A percentile compares a stretch with the other conserved stretches of the same genome.
Evolutionary conservation across 305 asterid genomes (phyloP).

Genomic region (Rubia occidens): DNA sequence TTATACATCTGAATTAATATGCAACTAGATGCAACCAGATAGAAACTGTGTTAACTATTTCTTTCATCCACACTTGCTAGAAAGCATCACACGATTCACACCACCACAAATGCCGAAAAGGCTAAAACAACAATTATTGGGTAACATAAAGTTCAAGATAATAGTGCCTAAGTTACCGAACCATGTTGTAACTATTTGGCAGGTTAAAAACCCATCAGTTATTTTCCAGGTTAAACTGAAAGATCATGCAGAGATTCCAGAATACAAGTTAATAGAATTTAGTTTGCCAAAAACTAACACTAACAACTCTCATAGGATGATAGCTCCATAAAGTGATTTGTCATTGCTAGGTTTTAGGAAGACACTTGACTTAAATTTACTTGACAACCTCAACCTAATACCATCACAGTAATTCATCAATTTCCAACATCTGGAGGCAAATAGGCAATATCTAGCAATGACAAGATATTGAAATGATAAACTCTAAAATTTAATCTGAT

Average conservation of each 20-base stretch:
- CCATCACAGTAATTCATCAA: not conserved
- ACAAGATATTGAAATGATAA: not conserved
- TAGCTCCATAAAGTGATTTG: not conserved
- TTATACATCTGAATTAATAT: not conserved
- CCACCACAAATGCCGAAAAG: not conserved
- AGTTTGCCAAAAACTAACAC: not conserved
- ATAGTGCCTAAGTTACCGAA: not conserved
- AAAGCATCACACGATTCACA: not conserved
- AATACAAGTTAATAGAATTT: not conserved
- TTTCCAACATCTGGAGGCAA: not conserved
- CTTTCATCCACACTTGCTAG: not conserved
- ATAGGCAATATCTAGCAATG: not conserved
- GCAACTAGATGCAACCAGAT: not conserved
- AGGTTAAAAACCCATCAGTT: not conserved
- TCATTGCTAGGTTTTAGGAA: not conserved
- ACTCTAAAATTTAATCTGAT: not conserved
- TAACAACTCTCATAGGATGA: not conserved
- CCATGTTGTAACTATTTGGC: not conserved
- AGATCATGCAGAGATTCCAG: not conserved
- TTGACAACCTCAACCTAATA: not conserved
- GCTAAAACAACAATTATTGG: not conserved
- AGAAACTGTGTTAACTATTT: not conserved
- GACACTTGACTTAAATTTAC: not conserved
- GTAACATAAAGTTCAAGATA: constrained; percentile 1
- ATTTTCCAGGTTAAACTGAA: not conserved